A percentile compares a stretch with the other conserved stretches of the same genome.
These are phyloP conservation scores for Naganishia onofrii DNA, from an alignment of 768 basidiomycete genomes.

Conservation along the genomic window DNA sequence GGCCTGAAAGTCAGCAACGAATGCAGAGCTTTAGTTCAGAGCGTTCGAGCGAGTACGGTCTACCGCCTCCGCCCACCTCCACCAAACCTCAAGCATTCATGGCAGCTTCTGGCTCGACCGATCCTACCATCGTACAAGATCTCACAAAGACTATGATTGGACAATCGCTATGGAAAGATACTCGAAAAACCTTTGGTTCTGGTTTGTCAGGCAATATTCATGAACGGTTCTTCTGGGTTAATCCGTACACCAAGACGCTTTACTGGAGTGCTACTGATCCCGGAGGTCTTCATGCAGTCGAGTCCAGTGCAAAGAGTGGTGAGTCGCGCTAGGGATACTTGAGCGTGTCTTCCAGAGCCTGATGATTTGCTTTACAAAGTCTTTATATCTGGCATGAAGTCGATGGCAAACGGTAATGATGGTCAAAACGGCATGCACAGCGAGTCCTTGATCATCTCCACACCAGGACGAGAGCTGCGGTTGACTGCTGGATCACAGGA, in stretches of 20 bases:
- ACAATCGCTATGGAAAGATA: conserved; percentile 97
- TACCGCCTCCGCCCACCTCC: conserved; percentile 22
- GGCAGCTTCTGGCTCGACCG: conserved; percentile 62
- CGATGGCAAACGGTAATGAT: conserved; percentile 89
- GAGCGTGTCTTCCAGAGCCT: background rate
- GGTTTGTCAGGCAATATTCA: conserved; percentile 86
- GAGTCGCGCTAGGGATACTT: conserved; percentile 53
- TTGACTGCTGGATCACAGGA: conserved; percentile 95
- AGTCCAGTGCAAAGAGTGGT: conserved; percentile 97
- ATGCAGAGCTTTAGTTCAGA: conserved; percentile 32
- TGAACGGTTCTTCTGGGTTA: conserved; percentile 98
- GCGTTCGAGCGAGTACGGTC: conserved; percentile 37
- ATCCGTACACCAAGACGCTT: conserved; percentile 94
- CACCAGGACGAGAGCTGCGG: conserved; percentile 94
- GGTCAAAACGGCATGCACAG: conserved; percentile 76
- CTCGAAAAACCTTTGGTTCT: conserved; percentile 79
- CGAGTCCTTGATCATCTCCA: conserved; percentile 88
- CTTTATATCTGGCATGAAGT: conserved; percentile 86
- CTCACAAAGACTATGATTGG: conserved; percentile 99
- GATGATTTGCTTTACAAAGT: conserved; percentile 57
- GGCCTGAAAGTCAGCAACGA: conserved; percentile 22
- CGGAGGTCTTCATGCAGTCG: conserved; percentile 77
- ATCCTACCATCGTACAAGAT: conserved; percentile 86
- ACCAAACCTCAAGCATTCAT: background rate
- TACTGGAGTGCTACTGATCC: conserved; percentile 97